These are phyloP conservation scores for Adenanthera pavonina DNA, from an alignment of 306 rosid species.

Conservation along the genomic window DNA sequence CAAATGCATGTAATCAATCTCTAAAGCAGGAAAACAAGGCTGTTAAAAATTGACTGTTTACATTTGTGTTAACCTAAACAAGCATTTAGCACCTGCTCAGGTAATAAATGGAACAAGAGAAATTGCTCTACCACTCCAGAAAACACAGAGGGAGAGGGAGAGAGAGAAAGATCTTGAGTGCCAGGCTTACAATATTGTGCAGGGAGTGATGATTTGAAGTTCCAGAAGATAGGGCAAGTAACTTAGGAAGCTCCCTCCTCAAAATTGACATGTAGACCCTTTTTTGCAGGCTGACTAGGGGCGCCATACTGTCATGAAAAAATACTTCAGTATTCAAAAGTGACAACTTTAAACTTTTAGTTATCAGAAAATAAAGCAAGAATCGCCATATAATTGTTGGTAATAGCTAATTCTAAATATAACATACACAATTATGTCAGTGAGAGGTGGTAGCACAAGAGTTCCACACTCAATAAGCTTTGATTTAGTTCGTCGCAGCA, in stretches of 20 bases:
- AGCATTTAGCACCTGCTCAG: constrained; percentile 3
- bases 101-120: constrained; percentile 35
- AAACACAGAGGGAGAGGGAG: neutral
- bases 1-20: neutral
- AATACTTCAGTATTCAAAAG: constrained; percentile 33
- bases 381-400: constrained; percentile 2
- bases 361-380: constrained; percentile 8
- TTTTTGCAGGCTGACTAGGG: constrained; percentile 76
- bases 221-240: constrained; percentile 77
- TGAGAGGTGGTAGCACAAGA: constrained; percentile 82
- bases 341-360: constrained; percentile 24
- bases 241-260: constrained; percentile 85
- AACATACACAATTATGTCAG: constrained; percentile 83
- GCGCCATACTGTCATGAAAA: constrained; percentile 70
- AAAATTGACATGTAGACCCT: constrained; percentile 86
- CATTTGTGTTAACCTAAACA: neutral
- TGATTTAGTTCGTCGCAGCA: constrained; percentile 89
- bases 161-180: constrained; percentile 23
- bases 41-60: neutral
- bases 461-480: constrained; percentile 78
- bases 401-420: constrained; percentile 26
- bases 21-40: neutral
- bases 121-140: constrained; percentile 1
- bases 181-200: constrained; percentile 76
- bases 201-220: constrained; percentile 78